Evolutionary conservation across 805 yeast species (phyloP).

Genomic region (Pichia eremophila): DNA sequence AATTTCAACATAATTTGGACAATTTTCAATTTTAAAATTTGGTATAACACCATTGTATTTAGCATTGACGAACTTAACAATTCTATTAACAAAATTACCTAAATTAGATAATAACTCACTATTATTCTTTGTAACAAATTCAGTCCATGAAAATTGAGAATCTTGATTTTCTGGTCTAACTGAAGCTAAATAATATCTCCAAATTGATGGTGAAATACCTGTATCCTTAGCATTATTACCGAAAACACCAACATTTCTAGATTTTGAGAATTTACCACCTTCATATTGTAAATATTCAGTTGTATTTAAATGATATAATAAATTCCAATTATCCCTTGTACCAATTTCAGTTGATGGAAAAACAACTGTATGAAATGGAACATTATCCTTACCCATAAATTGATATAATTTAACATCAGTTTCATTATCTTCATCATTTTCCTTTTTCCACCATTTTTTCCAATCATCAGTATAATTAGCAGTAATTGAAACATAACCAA

Average conservation of each 20-base stretch:
- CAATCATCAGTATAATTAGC: conserved; percentile 80
- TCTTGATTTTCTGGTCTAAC: conserved; percentile 94
- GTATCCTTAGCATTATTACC: conserved; percentile 96
- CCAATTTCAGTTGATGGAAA: conserved; percentile 93
- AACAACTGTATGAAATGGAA: conserved; percentile 96
- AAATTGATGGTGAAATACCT: conserved; percentile 83
- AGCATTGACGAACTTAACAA: conserved; percentile 80
- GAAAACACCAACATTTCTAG: conserved; percentile 96
- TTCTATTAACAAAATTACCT: conserved; percentile 94
- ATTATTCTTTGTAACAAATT: conserved; percentile 89
- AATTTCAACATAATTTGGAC: conserved; percentile 38
- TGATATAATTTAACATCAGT: conserved; percentile 82
- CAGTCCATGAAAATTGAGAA: conserved; percentile 95
- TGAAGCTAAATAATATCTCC: conserved; percentile 93
- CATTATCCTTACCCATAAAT: conserved; percentile 99
- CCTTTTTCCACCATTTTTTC: conserved; percentile 75
- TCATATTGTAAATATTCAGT: conserved; percentile 97
- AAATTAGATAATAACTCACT: conserved; percentile 88
- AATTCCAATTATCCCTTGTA: conserved; percentile 83
- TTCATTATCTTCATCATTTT: conserved; percentile 45
- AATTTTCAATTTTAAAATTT: conserved; percentile 38
- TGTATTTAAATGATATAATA: conserved; percentile 81
- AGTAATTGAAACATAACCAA: conserved; percentile 93
- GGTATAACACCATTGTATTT: conserved; percentile 92
- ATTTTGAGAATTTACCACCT: conserved; percentile 95